Percentiles rank a stretch among this genome's conserved stretches.
phyloP scores from a whole-genome alignment of 2,329 filamentous ascomycete species.

The Aspergillus sp. region DNA sequence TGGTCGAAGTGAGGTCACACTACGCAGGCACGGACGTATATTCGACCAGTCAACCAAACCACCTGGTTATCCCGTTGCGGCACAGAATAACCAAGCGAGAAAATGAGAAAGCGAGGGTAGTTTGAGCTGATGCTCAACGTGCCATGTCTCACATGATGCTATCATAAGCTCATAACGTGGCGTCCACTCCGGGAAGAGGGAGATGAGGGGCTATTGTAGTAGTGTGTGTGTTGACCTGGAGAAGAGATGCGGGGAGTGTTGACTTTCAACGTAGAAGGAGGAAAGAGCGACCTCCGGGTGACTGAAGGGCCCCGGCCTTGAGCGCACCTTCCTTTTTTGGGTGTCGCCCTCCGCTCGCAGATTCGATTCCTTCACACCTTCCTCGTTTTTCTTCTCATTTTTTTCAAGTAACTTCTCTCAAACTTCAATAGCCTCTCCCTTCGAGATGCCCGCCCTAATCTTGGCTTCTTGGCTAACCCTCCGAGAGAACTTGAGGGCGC shows the following conservation, averaged over 20 bases:
- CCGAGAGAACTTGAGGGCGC: neutral
- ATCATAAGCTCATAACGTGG: conserved; percentile 9
- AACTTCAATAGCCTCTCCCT: neutral
- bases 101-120: neutral
- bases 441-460: neutral
- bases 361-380: neutral
- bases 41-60: neutral
- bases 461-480: neutral
- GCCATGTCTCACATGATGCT: conserved; percentile 18
- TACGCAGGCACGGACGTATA: neutral
- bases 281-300: neutral
- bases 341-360: neutral
- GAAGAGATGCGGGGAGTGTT: neutral
- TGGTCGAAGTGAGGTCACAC: neutral
- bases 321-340: conserved; percentile 1
- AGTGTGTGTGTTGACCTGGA: neutral
- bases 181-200: neutral
- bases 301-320: neutral
- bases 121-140: neutral
- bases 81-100: neutral
- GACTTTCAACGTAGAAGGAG: neutral
- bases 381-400: neutral
- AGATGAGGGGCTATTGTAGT: neutral
- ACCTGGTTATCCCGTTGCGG: neutral
- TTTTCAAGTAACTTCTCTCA: neutral